These are phyloP conservation scores for Prasinococcaceae sp. DNA, from an alignment of 139 green algal species.

Conservation along the genomic window DNA sequence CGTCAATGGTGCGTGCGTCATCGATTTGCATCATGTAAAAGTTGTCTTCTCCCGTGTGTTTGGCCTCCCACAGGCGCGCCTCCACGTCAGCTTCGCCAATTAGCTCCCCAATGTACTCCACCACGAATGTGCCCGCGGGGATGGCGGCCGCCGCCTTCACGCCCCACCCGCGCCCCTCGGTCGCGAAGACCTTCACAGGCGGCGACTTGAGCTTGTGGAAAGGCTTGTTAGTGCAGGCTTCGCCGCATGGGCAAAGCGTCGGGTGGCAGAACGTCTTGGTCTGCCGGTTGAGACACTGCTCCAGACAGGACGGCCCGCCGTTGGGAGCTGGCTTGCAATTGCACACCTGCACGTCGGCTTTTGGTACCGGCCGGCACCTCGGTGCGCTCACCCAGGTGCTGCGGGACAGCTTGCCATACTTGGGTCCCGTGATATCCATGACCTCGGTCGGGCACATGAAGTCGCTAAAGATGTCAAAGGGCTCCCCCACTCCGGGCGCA, in stretches of 20 bases:
- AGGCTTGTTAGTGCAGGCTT: conserved; percentile 5
- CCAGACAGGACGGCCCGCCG: neutral
- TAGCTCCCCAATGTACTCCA: conserved; percentile 86
- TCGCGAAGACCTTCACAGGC: conserved; percentile 3
- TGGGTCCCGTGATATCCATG: neutral
- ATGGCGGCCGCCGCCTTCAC: conserved; percentile 27
- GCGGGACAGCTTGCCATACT: neutral
- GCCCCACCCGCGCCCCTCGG: conserved; percentile 15
- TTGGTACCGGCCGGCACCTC: neutral
- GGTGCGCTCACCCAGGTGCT: neutral
- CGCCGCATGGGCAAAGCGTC: conserved; percentile 5
- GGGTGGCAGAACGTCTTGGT: conserved; percentile 2
- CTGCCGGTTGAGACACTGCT: conserved; percentile 7
- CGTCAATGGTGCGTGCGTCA: conserved; percentile 88
- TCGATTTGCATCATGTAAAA: conserved; percentile 97
- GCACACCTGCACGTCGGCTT: neutral
- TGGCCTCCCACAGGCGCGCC: conserved; percentile 36
- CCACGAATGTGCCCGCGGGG: conserved; percentile 66
- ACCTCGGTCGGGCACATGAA: neutral
- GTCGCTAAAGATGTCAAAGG: neutral
- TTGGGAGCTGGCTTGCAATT: conserved; percentile 1
- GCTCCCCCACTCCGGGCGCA: neutral
- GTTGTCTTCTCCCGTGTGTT: conserved; percentile 33
- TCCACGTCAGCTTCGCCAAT: conserved; percentile 47
- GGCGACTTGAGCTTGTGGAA: neutral